phyloP scores from a whole-genome alignment of 2,329 filamentous ascomycete genomes.

The Rasamsonia emersonii region DNA sequence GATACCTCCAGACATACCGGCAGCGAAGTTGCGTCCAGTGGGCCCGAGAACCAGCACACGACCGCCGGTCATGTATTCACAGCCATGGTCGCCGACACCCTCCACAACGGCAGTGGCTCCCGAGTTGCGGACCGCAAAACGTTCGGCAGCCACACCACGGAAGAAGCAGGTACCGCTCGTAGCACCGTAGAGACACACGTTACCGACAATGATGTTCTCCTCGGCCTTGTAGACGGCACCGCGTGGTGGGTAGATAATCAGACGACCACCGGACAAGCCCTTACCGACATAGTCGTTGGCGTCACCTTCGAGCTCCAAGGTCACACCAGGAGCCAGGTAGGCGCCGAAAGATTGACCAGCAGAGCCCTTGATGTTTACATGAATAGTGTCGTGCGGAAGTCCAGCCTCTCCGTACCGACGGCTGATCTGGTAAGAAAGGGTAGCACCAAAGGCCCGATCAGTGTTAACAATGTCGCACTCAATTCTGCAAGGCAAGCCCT shows the following conservation, averaged over 20 bases:
- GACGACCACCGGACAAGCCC: constrained; percentile 81
- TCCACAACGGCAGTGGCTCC: constrained; percentile 94
- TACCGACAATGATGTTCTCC: constrained; percentile 89
- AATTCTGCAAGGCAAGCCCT: constrained; percentile 83
- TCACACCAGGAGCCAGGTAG: constrained; percentile 86
- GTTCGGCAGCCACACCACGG: constrained; percentile 91
- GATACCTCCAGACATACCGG: constrained; percentile 97
- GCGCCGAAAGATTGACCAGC: constrained; percentile 95
- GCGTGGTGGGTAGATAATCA: constrained; percentile 89
- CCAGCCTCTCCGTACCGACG: constrained; percentile 85
- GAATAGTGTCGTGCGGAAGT: constrained; percentile 84
- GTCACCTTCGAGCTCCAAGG: constrained; percentile 89
- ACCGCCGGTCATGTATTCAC: constrained; percentile 98
- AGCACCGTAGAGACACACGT: constrained; percentile 90
- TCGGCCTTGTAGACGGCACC: constrained; percentile 90
- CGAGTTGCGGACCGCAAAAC: constrained; percentile 93
- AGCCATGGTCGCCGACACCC: constrained; percentile 90
- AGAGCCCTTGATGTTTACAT: constrained; percentile 92
- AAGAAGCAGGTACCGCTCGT: constrained; percentile 90
- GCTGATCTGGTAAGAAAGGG: constrained; percentile 90
- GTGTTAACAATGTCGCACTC: constrained; percentile 97
- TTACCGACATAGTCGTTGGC: constrained; percentile 96
- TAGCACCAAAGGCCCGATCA: constrained; percentile 86
- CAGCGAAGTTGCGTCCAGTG: constrained; percentile 93
- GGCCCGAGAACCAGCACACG: constrained; percentile 77